Percentiles rank a stretch among this genome's conserved stretches.
Conservation (phyloP, 768 basidiomycete genomes). For the Leccinum broughii region DNA sequence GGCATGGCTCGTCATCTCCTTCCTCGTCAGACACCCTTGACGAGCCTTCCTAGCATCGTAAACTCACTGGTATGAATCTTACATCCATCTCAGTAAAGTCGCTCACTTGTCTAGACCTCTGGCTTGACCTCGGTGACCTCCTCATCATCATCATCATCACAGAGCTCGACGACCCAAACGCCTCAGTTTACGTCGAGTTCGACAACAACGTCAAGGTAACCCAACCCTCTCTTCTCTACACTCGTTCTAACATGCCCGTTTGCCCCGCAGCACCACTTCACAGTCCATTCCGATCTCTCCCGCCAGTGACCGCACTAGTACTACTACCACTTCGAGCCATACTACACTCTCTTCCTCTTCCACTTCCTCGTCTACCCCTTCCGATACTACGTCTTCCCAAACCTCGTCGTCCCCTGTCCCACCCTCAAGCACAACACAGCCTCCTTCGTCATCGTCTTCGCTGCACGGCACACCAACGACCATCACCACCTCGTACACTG, state of each 20-base stretch:
- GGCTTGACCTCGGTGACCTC: background rate
- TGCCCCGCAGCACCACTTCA: constrained; percentile 2
- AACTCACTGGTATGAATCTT: background rate
- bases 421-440: background rate
- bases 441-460: constrained; percentile 5
- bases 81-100: background rate
- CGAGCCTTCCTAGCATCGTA: too few species aligned
- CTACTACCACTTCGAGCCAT: background rate
- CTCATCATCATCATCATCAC: background rate
- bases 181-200: background rate
- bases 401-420: constrained; percentile 1
- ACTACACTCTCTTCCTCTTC: background rate
- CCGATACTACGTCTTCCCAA: background rate
- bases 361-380: constrained; percentile 1
- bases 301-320: background rate
- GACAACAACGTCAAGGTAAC: constrained; percentile 16
- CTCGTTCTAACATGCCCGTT: background rate
- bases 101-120: background rate
- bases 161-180: background rate
- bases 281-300: constrained; percentile 5
- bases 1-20: background rate
- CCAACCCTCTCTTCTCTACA: background rate
- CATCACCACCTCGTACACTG: constrained; percentile 23
- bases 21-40: background rate
- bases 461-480: constrained; percentile 13